Evolutionary conservation across 1,139 yeast species (phyloP), one percentile per base, ranked within the genome.

Genomic region (Geotrichum australiense): DNA sequence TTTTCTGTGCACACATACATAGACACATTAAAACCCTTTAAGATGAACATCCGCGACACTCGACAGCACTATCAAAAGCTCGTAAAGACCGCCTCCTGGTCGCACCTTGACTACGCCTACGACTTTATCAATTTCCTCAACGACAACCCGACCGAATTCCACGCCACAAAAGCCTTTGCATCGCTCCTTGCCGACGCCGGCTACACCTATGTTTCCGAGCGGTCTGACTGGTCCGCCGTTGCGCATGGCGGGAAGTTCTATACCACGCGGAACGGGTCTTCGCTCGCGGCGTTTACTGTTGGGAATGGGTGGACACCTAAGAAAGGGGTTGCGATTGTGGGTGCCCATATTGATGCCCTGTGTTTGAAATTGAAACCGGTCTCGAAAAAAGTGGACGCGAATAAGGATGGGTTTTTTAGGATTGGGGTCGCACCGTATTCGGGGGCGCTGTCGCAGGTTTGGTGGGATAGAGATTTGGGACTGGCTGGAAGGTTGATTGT

Each of bases 311-410:
- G 78, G 70, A 54, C 59, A 29, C 77, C 83, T 14, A 16, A 34
- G 4, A 14, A 5, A 12, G 94, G 94, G 10, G 78, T 80, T 49
- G 91, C 94, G 7, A 75, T 87, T 44, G 79, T 85, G 37, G 96
- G 94, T 8, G 89, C 93, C 7, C 96, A 87, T 58, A 82, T 94
- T 0, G 96, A 87, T 58, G 85, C 94, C 4, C 91, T 94, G 15
- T 78, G 85, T 37, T 48, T 55, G 38, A 46, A 49, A 42, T 43
- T 87, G 51, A 87, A 87, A 64, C 96, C 96, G 5, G 67, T 84
- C 33, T 87, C 50, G 14, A 57, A 83, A 55, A 41, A 41, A 15
- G 27, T 35, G 8, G 47, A 41, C 18, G 94, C 94, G 0, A 45
- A 44, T 20, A 38, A 43, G 12, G 47, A 42, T 18, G 94, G 94